Base-by-base conservation (phyloP, 345 rosid genomes). In the Pugionium cornutum region DNA sequence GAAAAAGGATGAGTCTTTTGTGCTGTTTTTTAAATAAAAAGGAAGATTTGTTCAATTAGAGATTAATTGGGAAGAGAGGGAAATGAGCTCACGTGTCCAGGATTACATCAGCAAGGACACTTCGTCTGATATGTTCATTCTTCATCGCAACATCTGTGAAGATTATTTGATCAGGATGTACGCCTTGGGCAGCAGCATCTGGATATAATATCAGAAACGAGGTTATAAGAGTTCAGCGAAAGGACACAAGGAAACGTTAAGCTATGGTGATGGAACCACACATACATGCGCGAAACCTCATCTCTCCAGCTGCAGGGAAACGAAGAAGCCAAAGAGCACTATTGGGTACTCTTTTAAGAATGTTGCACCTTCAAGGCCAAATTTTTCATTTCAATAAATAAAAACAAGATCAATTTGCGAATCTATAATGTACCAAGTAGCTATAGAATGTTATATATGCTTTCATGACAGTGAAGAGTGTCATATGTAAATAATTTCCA, bases 71-170 rank as follows among this genome's bases (percentile, higher is more conserved):
- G 47, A 11, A 3, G 54, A 66, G 50, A 18, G 11, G 51, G 27
- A 60, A 36, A 43, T 63, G 46, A 40, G 43, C 57, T 78, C 78
- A 90, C 99, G 99, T 83, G 83, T 95, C 99, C 4, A 95, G 92
- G 71, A 84, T 89, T 33, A 95, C 79, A 89, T 95, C 99, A 27
- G 99, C 99, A 64, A 95, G 81, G 41, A 96, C 88, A 78, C 96
- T 91, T 54, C 99, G 92, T 53, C 89, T 82, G 65, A 95, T 91
- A 67, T 95, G 99, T 58, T 95, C 99, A 26, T 73, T 79, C 72
- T 95, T 95, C 99, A 95, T 85, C 48, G 99, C 99, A 76, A 95
- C 97, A 81, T 91, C 97, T 2, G 99, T 91, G 75, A 95, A 95
- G 58, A 95, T 84, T 50, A 95, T 91, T 66, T 95, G 99, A 31